phyloP scores from a whole-genome alignment of 2,329 filamentous ascomycete species.

The Fusarium sarcochroum region DNA sequence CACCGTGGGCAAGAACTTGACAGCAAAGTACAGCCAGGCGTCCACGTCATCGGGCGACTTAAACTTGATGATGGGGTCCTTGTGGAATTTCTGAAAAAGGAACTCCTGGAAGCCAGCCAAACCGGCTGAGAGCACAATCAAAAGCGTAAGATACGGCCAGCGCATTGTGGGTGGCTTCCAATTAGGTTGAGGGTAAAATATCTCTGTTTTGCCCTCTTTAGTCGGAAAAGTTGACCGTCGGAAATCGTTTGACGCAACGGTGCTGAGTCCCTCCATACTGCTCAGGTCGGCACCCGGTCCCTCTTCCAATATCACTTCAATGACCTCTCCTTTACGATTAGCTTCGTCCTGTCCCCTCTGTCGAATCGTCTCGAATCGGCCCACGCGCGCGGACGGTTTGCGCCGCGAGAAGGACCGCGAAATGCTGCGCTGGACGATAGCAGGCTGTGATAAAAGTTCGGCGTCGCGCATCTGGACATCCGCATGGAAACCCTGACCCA shows the following conservation, averaged over 20 bases:
- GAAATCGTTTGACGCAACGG: constrained; percentile 48
- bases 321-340: constrained; percentile 70
- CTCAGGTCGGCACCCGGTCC: constrained; percentile 65
- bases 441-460: constrained; percentile 61
- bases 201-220: constrained; percentile 58
- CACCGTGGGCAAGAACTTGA: constrained; percentile 75
- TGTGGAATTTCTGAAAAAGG: constrained; percentile 65
- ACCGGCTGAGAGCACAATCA: constrained; percentile 67
- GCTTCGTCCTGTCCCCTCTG: constrained; percentile 70
- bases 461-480: constrained; percentile 63
- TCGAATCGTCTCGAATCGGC: constrained; percentile 60
- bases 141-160: constrained; percentile 69
- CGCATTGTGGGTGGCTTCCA: constrained; percentile 78
- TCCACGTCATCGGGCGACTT: constrained; percentile 64
- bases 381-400: constrained; percentile 41
- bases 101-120: constrained; percentile 69
- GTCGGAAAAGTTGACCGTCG: constrained; percentile 57
- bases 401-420: constrained; percentile 60
- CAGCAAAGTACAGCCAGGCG: constrained; percentile 68
- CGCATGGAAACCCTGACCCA: constrained; percentile 68
- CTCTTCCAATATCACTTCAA: constrained; percentile 68
- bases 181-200: constrained; percentile 74
- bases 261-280: constrained; percentile 61
- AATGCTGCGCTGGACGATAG: constrained; percentile 53
- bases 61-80: constrained; percentile 65